A percentile compares a stretch with the other conserved stretches of the same genome.
Conservation (phyloP, 164 flowering plant species). For the Berberis thunbergii region DNA sequence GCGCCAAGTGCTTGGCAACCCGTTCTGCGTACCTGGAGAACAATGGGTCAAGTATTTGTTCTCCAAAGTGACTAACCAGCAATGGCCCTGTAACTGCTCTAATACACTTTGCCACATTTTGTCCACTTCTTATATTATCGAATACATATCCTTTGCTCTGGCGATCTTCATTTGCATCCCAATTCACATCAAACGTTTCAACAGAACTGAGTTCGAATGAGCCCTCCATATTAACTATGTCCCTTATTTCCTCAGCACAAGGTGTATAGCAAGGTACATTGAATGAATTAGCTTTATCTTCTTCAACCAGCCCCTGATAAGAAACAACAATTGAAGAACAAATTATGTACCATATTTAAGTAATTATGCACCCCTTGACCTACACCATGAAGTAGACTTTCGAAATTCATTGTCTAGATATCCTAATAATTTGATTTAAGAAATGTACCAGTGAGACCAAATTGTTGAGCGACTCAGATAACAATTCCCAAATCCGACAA, state of each 20-base stretch:
- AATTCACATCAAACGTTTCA: constrained; percentile 19
- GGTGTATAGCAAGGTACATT: constrained; percentile 51
- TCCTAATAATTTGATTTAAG: background rate
- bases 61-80: constrained; percentile 28
- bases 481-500: constrained; percentile 28
- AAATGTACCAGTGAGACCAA: constrained; percentile 41
- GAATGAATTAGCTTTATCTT: constrained; percentile 36
- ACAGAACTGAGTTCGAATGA: constrained; percentile 31
- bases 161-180: constrained; percentile 14
- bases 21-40: constrained; percentile 14
- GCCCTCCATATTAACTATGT: constrained; percentile 32
- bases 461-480: constrained; percentile 29
- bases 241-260: constrained; percentile 30
- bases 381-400: no score
- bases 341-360: no score
- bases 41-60: constrained; percentile 20
- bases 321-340: no score
- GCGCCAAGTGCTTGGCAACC: background rate
- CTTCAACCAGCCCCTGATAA: constrained; percentile 40
- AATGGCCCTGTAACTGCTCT: constrained; percentile 40
- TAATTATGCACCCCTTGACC: no score
- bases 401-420: background rate
- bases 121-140: constrained; percentile 9
- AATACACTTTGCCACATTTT: constrained; percentile 20
- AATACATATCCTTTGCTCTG: background rate